A percentile compares a stretch with the other conserved stretches of the same genome.
Evolutionary conservation across 805 yeast genomes (phyloP).

Genomic region (Wickerhamiella lipophila): DNA sequence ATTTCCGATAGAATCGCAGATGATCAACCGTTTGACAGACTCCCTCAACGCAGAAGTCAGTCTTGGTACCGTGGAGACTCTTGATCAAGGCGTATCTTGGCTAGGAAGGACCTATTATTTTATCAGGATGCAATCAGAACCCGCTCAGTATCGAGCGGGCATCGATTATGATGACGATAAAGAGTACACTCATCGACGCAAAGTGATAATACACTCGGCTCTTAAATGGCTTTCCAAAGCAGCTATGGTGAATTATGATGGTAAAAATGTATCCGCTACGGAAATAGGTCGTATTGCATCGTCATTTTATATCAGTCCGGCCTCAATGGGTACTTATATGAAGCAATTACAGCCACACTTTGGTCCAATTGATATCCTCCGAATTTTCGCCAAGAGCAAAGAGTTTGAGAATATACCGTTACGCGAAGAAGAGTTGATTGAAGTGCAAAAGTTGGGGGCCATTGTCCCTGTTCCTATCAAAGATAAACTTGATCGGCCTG

Average conservation of each 20-base stretch:
- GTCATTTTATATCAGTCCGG: slow-evolving; percentile 65
- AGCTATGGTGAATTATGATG: slow-evolving; percentile 50
- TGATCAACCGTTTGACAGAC: slow-evolving; percentile 59
- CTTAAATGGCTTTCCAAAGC: slow-evolving; percentile 43
- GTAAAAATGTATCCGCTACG: slow-evolving; percentile 36
- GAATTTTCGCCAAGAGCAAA: slow-evolving; percentile 65
- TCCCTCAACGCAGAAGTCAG: slow-evolving; percentile 78
- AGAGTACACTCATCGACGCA: slow-evolving; percentile 39
- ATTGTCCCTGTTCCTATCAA: slow-evolving; percentile 77
- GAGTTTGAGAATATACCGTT: slow-evolving; percentile 79
- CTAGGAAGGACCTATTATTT: slow-evolving; percentile 63
- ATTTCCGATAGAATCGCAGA: slow-evolving; percentile 81
- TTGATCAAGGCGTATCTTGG: slow-evolving; percentile 70
- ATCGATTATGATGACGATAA: slow-evolving; percentile 45
- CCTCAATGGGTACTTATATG: slow-evolving; percentile 58
- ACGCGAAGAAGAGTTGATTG: slow-evolving; percentile 72
- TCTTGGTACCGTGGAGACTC: slow-evolving; percentile 46
- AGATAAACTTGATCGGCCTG: slow-evolving; percentile 50
- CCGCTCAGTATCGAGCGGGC: slow-evolving; percentile 64
- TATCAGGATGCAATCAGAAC: slow-evolving; percentile 64
- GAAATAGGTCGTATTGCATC: slow-evolving; percentile 79
- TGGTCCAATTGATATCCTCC: slow-evolving; percentile 58
- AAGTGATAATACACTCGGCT: slow-evolving; percentile 67
- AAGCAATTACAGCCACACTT: slow-evolving; percentile 50
- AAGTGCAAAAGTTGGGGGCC: slow-evolving; percentile 53